phyloP scores from a whole-genome alignment of 768 basidiomycete species.

The Mycena albidolilacea region DNA sequence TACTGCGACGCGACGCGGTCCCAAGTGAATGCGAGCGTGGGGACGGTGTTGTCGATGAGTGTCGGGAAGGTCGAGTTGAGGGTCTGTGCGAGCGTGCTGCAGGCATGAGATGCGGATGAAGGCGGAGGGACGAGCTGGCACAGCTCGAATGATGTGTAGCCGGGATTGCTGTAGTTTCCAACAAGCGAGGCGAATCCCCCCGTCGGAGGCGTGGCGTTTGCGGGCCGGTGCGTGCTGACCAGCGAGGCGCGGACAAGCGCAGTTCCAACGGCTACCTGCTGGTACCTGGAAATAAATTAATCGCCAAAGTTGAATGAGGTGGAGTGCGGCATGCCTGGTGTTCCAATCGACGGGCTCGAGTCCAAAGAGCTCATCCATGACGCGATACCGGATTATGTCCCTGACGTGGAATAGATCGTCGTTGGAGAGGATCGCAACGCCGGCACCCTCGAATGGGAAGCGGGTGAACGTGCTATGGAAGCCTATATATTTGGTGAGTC shows the following conservation, averaged over 20 bases:
- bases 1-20: slow-evolving; percentile 24
- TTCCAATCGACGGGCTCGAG: slow-evolving; percentile 40
- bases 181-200: slow-evolving; percentile 23
- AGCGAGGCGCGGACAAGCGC: slow-evolving; percentile 11
- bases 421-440: slow-evolving; percentile 29
- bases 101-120: slow-evolving; percentile 15
- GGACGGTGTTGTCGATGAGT: slow-evolving; percentile 22
- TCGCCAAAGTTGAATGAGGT: too few species aligned
- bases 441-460: slow-evolving; percentile 33
- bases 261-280: slow-evolving; percentile 27
- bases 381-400: slow-evolving; percentile 34
- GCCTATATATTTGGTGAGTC: slow-evolving; percentile 1
- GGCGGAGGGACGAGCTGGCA: slow-evolving; percentile 31
- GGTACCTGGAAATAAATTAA: slow-evolving; percentile 12
- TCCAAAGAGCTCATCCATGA: slow-evolving; percentile 36
- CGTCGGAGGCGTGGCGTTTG: slow-evolving; percentile 30
- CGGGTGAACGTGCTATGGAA: slow-evolving; percentile 32
- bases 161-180: slow-evolving; percentile 36
- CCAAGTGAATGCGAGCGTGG: slow-evolving; percentile 36
- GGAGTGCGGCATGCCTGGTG: slow-evolving; percentile 7
- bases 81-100: slow-evolving; percentile 16
- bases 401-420: slow-evolving; percentile 23
- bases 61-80: slow-evolving; percentile 23
- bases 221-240: slow-evolving; percentile 26
- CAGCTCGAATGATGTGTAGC: slow-evolving; percentile 31